These are phyloP conservation scores for Strigomonas galati DNA, from an alignment of 208 protist species.

Conservation along the genomic window DNA sequence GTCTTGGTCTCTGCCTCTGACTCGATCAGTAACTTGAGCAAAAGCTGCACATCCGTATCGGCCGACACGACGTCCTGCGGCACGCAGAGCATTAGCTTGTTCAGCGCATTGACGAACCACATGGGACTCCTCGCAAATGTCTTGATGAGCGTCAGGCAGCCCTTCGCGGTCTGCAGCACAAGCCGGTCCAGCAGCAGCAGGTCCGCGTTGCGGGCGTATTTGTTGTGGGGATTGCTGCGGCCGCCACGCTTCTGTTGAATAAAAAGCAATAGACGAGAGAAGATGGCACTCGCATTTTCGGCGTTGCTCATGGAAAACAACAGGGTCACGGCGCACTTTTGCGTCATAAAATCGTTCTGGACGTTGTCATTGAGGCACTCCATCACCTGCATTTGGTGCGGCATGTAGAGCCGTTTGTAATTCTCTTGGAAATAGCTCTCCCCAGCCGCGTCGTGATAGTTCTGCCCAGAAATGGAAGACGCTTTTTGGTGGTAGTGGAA, in stretches of 20 bases:
- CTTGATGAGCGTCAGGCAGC: no score
- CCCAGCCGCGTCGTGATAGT: no score
- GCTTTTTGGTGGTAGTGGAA: no score
- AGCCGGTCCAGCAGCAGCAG: no score
- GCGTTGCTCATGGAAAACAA: conserved; percentile 94
- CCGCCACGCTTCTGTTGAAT: no score
- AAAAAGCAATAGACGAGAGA: conserved; percentile 48
- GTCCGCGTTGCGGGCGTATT: not conserved
- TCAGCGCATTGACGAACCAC: not conserved
- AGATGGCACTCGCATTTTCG: conserved; percentile 90
- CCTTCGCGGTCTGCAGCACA: no score
- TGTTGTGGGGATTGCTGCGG: not conserved
- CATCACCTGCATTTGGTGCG: conserved; percentile 94
- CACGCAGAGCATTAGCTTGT: not conserved
- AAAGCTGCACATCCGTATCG: conserved; percentile 4
- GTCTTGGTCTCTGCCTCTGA: not conserved
- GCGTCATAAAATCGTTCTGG: no score
- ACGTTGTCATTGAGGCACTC: conserved; percentile 87
- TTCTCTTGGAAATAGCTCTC: no score
- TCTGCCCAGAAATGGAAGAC: no score
- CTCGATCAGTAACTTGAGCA: conserved; percentile 1
- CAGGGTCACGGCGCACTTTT: conserved; percentile 34
- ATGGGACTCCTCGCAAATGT: no score
- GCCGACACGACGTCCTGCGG: conserved; percentile 4
- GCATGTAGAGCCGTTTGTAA: conserved; percentile 38